These are phyloP conservation scores for Tylopilus rubrobrunneus DNA, from an alignment of 768 basidiomycete species.

Conservation along the genomic window DNA sequence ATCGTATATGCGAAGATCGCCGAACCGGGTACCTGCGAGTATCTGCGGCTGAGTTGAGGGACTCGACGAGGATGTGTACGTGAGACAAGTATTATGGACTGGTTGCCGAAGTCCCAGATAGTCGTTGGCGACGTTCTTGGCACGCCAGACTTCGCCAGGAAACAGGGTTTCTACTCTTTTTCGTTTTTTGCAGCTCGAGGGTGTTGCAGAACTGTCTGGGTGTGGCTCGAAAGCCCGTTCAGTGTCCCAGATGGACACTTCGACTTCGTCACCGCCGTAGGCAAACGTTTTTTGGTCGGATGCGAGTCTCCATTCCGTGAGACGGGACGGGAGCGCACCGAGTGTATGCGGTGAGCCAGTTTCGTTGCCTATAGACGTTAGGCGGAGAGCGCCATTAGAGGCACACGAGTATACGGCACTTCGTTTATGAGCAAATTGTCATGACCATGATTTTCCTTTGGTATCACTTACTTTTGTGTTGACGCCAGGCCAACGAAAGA, in stretches of 20 bases:
- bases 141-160: slow-evolving; percentile 78
- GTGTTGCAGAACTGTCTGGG: slow-evolving; percentile 14
- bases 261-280: slow-evolving; percentile 86
- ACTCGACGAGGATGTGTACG: slow-evolving; percentile 46
- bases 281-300: slow-evolving; percentile 54
- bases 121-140: slow-evolving; percentile 84
- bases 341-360: slow-evolving; percentile 22
- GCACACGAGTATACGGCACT: slow-evolving; percentile 64
- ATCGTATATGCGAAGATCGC: slow-evolving; percentile 75
- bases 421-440: slow-evolving; percentile 1
- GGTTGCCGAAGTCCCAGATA: slow-evolving; percentile 71
- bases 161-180: slow-evolving; percentile 58
- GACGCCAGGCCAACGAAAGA: slow-evolving; percentile 60
- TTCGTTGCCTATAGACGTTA: slow-evolving; percentile 34
- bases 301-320: slow-evolving; percentile 65
- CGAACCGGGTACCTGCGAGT: slow-evolving; percentile 68
- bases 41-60: slow-evolving; percentile 44
- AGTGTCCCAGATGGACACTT: slow-evolving; percentile 75
- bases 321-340: slow-evolving; percentile 59
- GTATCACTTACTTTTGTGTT: slow-evolving; percentile 43
- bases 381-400: slow-evolving; percentile 68
- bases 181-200: slow-evolving; percentile 39
- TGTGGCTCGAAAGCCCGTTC: slow-evolving; percentile 47
- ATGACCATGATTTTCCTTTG: background rate
- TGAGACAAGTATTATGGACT: slow-evolving; percentile 66